phyloP scores from a whole-genome alignment of 23 red algal genomes.

The Agarophyton chilense region DNA sequence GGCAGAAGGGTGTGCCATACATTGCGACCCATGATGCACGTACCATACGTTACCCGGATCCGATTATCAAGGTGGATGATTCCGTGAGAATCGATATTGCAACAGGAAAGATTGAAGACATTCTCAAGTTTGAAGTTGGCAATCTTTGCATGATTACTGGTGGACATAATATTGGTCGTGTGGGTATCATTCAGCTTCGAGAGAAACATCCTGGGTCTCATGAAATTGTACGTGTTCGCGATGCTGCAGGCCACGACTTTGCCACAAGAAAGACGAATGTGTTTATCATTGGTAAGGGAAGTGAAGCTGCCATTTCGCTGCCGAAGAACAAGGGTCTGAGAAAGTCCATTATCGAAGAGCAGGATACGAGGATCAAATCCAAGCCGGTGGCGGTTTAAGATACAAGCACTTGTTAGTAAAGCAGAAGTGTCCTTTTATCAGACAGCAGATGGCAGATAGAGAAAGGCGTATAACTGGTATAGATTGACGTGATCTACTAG shows the following conservation, averaged over 20 bases:
- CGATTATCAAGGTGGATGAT: constrained; percentile 86
- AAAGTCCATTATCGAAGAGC: constrained; percentile 68
- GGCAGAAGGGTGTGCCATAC: constrained; percentile 88
- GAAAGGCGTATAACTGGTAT: neutral
- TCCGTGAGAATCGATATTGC: constrained; percentile 90
- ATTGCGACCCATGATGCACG: constrained; percentile 95
- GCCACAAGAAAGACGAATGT: constrained; percentile 92
- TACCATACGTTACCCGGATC: constrained; percentile 97
- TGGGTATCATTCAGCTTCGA: constrained; percentile 83
- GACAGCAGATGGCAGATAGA: neutral
- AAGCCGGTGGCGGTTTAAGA: constrained; percentile 27
- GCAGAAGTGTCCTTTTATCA: neutral
- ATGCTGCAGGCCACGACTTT: constrained; percentile 91
- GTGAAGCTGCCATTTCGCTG: constrained; percentile 81
- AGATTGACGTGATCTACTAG: neutral
- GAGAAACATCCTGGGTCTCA: constrained; percentile 97
- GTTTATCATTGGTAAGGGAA: constrained; percentile 96
- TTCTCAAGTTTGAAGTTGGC: constrained; percentile 96
- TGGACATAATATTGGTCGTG: constrained; percentile 98
- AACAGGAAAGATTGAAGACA: constrained; percentile 94
- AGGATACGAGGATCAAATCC: constrained; percentile 42
- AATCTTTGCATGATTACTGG: constrained; percentile 98
- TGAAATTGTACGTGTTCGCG: constrained; percentile 92
- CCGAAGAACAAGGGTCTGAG: constrained; percentile 88
- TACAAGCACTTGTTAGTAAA: neutral